Percentiles rank a stretch among this genome's conserved stretches.
These are phyloP conservation scores for Sechiopsis laciniata DNA, from an alignment of 306 rosid species.

Conservation along the genomic window DNA sequence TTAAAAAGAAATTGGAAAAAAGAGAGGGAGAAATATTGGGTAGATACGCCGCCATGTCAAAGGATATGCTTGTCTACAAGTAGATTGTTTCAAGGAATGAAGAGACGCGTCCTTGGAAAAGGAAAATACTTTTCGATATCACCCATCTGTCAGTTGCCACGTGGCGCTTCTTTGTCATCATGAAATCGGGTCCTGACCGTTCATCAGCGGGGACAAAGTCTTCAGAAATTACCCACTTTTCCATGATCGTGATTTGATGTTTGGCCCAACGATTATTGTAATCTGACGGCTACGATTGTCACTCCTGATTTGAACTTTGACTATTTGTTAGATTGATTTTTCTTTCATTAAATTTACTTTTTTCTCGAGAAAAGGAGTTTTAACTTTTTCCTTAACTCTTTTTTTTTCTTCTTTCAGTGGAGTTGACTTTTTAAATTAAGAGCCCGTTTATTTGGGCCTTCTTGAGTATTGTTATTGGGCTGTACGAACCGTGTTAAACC, in stretches of 20 bases:
- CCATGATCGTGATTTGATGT: slow-evolving; percentile 16
- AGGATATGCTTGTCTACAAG: slow-evolving; percentile 20
- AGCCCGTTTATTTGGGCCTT: neutral
- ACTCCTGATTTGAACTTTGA: slow-evolving; percentile 21
- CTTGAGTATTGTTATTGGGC: neutral
- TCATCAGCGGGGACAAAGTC: slow-evolving; percentile 7
- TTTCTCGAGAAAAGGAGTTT: neutral
- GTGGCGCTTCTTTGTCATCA: neutral
- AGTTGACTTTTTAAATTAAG: neutral
- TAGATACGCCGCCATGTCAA: slow-evolving; percentile 22
- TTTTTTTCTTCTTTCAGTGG: neutral
- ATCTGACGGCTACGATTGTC: slow-evolving; percentile 5
- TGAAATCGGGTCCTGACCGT: neutral
- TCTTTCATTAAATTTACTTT: no score
- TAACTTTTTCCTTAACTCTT: no score
- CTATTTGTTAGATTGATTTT: slow-evolving; percentile 1
- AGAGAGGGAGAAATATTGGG: neutral
- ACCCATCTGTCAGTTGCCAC: neutral
- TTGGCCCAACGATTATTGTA: neutral
- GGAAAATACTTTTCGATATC: neutral
- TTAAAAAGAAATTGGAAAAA: neutral
- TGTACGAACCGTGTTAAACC: no score
- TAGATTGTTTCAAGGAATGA: slow-evolving; percentile 20
- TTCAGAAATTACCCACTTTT: neutral
- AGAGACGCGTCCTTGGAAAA: slow-evolving; percentile 21